Percentiles rank a stretch among this genome's conserved stretches.
phyloP scores from a whole-genome alignment of 129 eudicot species.

The Saposhnikovia divaricata region DNA sequence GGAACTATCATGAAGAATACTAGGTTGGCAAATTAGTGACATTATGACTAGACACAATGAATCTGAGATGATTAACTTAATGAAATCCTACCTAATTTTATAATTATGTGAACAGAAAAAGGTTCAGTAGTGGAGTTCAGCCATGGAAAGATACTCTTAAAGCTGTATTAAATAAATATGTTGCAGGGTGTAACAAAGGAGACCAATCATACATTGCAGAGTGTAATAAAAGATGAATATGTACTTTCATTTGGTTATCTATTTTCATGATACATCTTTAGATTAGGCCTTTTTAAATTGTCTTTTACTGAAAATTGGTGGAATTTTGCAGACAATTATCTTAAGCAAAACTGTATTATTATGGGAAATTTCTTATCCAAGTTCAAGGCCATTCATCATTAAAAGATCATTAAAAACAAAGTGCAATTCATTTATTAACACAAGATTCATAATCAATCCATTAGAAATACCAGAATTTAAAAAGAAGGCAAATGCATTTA shows the following conservation, averaged over 20 bases:
- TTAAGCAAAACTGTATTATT: not conserved
- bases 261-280: not conserved
- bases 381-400: not conserved
- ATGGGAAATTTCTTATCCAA: not conserved
- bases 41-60: slow-evolving; percentile 40
- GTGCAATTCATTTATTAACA: no score
- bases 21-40: slow-evolving; percentile 36
- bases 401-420: not conserved
- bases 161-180: slow-evolving; percentile 12
- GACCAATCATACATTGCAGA: slow-evolving; percentile 24
- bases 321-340: not conserved
- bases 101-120: slow-evolving; percentile 10
- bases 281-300: not conserved
- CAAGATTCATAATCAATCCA: not conserved
- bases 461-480: not conserved
- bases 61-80: slow-evolving; percentile 11
- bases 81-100: not conserved
- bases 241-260: not conserved
- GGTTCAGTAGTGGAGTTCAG: slow-evolving; percentile 22
- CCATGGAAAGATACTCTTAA: slow-evolving; percentile 16
- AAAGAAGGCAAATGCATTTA: no score
- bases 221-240: slow-evolving; percentile 12
- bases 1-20: slow-evolving; percentile 25
- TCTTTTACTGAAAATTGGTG: not conserved
- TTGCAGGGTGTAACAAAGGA: slow-evolving; percentile 24